These are phyloP conservation scores for Candida khao-thaluensis DNA, from an alignment of 805 yeast species.

Conservation along the genomic window DNA sequence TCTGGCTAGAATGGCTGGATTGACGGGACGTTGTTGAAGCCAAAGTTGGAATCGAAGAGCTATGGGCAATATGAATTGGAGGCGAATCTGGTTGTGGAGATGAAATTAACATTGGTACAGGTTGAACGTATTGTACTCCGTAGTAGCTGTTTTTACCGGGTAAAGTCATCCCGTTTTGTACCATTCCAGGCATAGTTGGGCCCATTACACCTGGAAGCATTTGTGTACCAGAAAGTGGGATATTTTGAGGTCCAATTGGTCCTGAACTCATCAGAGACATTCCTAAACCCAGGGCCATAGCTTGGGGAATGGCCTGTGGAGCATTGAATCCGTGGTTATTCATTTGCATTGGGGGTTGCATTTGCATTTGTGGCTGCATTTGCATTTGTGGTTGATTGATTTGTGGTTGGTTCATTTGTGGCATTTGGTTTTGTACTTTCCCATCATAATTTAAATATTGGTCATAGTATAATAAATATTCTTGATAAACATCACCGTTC, in stretches of 20 bases:
- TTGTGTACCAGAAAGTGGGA: too few species aligned
- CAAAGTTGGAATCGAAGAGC: constrained; percentile 1
- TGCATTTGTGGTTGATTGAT: not conserved
- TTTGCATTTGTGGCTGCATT: not conserved
- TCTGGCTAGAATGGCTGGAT: constrained; percentile 1
- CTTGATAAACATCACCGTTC: constrained; percentile 23
- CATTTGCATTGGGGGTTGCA: not conserved
- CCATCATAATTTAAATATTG: constrained; percentile 11
- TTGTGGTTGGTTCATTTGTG: not conserved
- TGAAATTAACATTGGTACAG: constrained; percentile 3
- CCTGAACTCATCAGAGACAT: too few species aligned
- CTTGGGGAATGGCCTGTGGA: too few species aligned
- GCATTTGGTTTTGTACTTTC: not conserved
- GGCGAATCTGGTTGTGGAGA: constrained; percentile 8
- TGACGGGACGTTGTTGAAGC: not conserved
- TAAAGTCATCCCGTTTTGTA: not conserved
- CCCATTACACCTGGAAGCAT: too few species aligned
- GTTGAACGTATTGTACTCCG: constrained; percentile 3
- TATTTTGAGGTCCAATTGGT: not conserved
- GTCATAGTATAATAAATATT: constrained; percentile 19
- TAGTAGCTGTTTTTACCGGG: not conserved
- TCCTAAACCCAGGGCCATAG: too few species aligned
- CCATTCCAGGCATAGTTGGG: not conserved
- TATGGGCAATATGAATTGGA: not conserved
- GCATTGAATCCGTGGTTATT: too few species aligned